Conservation (phyloP, 2,329 filamentous ascomycete species). For the Xylaria sp. region DNA sequence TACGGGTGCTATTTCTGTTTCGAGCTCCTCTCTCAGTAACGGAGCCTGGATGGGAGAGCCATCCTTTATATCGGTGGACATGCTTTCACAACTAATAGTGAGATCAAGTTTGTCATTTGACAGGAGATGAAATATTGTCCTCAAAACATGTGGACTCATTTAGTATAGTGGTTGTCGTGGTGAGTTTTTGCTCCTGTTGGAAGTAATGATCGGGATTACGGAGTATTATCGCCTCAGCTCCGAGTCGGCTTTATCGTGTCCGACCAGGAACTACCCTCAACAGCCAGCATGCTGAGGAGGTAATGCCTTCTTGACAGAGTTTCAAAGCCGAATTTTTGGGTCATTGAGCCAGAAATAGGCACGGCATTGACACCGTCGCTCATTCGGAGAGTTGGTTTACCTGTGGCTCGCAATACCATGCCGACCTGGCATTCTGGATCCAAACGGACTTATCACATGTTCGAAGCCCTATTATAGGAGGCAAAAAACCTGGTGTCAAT, state of each 20-base stretch:
- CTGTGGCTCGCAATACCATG: not conserved
- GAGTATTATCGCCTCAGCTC: not conserved
- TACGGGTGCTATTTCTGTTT: not conserved
- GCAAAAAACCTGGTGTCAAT: too few relatives aligned
- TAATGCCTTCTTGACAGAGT: not conserved
- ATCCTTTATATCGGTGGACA: conserved; percentile 7
- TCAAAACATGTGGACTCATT: not conserved
- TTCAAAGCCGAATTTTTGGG: not conserved
- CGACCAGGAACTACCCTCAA: not conserved
- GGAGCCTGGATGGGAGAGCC: not conserved
- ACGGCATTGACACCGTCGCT: not conserved
- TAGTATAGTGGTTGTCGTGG: not conserved
- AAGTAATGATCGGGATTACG: conserved; percentile 20
- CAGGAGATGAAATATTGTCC: not conserved
- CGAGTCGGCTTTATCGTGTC: conserved; percentile 20
- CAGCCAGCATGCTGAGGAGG: not conserved
- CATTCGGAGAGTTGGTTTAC: not conserved
- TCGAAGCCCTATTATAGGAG: too few relatives aligned
- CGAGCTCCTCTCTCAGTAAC: not conserved
- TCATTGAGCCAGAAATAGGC: not conserved
- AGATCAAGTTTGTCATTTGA: not conserved
- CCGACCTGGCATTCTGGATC: not conserved
- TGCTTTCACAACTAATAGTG: not conserved
- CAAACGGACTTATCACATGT: not conserved
- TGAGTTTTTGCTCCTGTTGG: not conserved